Conservation (phyloP, 2,329 filamentous ascomycete species). For the Penicillium sp. region DNA sequence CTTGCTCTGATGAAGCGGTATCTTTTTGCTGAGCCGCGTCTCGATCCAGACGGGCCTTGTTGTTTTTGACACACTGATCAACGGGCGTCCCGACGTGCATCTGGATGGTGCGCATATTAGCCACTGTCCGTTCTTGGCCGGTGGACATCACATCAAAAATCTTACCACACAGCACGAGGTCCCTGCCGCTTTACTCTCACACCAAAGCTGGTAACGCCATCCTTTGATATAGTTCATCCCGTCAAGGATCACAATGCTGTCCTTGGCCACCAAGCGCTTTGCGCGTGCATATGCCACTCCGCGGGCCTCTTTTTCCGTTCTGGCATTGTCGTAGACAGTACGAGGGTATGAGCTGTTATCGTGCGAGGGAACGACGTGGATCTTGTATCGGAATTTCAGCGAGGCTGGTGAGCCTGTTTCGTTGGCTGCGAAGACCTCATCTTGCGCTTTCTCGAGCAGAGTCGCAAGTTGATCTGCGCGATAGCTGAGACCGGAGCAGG, state of each 20-base stretch:
- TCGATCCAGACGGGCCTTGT: slow-evolving; percentile 43
- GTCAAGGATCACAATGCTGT: slow-evolving; percentile 66
- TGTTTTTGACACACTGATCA: slow-evolving; percentile 60
- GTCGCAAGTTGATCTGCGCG: slow-evolving; percentile 62
- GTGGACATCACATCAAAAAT: slow-evolving; percentile 4
- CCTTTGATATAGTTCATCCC: slow-evolving; percentile 72
- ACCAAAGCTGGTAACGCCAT: slow-evolving; percentile 69
- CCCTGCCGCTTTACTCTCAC: slow-evolving; percentile 66
- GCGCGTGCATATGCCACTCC: slow-evolving; percentile 65
- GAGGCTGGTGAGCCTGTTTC: slow-evolving; percentile 35
- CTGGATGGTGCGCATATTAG: slow-evolving; percentile 37
- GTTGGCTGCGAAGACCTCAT: slow-evolving; percentile 47
- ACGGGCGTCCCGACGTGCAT: slow-evolving; percentile 62
- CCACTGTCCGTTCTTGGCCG: neutral
- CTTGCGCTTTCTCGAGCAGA: slow-evolving; percentile 53
- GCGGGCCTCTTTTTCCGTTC: slow-evolving; percentile 66
- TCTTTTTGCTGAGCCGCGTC: slow-evolving; percentile 14
- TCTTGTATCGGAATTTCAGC: slow-evolving; percentile 50
- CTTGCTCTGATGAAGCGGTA: neutral
- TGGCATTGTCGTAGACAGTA: slow-evolving; percentile 60
- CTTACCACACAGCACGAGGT: slow-evolving; percentile 66
- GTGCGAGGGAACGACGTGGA: slow-evolving; percentile 45
- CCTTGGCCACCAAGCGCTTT: slow-evolving; percentile 60
- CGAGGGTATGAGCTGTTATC: slow-evolving; percentile 48
- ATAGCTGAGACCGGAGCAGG: slow-evolving; percentile 66